Evolutionary conservation across 768 basidiomycete genomes (phyloP), one percentile per base, ranked within the genome.

Genomic region (Leucosporidium scottii): DNA sequence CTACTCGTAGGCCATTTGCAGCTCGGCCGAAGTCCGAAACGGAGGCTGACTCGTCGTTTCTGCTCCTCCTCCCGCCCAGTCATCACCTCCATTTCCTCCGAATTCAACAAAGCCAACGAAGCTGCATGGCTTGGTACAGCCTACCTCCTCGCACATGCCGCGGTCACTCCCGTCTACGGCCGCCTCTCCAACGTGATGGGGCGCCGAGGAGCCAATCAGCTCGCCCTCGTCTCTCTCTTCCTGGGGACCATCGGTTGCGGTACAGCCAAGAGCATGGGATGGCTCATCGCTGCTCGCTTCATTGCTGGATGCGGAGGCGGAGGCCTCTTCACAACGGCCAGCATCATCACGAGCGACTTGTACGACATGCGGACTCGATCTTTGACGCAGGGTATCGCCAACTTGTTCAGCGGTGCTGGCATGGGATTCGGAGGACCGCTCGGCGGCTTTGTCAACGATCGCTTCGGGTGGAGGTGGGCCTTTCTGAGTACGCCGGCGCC

Each of bases 301-400:
- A 20, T 62, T 20, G 66, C 59, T 3, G 67, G 67, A 1, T 44
- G 44, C 1, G 72, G 50, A 20, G 50, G 50, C 21, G 50, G 50
- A 10, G 90, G 77, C 79, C 87, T 84, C 50, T 69, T 77, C 70
- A 65, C 70, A 51, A 61, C 68, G 25, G 61, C 64, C 25, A 64
- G 69, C 55, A 85, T 96, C 65, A 83, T 90, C 59, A 85, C 92
- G 65, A 87, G 89, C 15, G 93, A 98, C 80, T 81, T 96, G 30
- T 87, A 96, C 68, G 90, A 91, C 17, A 78, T 96, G 74, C 87
- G 88, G 76, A 86, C 90, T 68, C 83, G 93, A 65, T 92, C 91
- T 4, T 78, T 94, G 15, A 94, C 92, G 75, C 93, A 97, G 78
- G 93, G 93, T 64, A 83, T 91, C 82, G 74, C 65, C 6, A 78